Percentiles rank a stretch among this genome's conserved stretches.
Evolutionary conservation across 495 filamentous ascomycete species (phyloP).

Genomic region (Aspergillus nidulans): DNA sequence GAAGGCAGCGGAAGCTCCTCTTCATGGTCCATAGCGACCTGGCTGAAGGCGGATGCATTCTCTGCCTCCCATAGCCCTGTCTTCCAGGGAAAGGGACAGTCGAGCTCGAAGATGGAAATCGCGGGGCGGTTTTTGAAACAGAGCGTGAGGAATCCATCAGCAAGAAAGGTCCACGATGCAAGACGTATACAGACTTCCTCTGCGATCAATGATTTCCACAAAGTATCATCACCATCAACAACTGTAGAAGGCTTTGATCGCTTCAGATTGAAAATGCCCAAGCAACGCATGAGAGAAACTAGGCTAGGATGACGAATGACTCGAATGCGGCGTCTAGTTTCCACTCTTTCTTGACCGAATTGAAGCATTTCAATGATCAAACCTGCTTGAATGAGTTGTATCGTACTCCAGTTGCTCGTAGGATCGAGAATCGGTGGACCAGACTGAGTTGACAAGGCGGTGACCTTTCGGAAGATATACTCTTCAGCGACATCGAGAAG

Average conservation of each 20-base stretch:
- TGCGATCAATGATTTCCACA: constrained; percentile 26
- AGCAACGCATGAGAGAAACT: constrained; percentile 30
- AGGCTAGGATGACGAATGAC: constrained; percentile 36
- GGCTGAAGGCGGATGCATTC: constrained; percentile 24
- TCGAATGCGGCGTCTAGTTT: constrained; percentile 34
- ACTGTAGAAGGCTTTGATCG: constrained; percentile 13
- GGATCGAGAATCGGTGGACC: constrained; percentile 4
- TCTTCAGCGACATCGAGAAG: constrained; percentile 38
- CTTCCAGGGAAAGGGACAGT: constrained; percentile 35
- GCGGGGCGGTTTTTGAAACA: constrained; percentile 37
- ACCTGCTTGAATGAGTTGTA: constrained; percentile 33
- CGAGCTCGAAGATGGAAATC: constrained; percentile 35
- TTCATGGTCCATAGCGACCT: constrained; percentile 14
- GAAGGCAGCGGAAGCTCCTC: constrained; percentile 19
- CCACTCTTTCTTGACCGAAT: constrained; percentile 30
- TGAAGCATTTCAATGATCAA: constrained; percentile 41
- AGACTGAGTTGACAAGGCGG: constrained; percentile 17
- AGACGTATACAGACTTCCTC: constrained; percentile 38
- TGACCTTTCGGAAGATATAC: constrained; percentile 31
- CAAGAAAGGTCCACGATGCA: constrained; percentile 35
- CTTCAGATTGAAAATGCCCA: constrained; percentile 30
- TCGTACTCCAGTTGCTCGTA: constrained; percentile 11
- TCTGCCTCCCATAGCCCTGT: constrained; percentile 37
- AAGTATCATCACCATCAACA: constrained; percentile 17
- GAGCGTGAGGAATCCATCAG: constrained; percentile 37